Percentiles rank a stretch among this genome's conserved stretches.
phyloP scores from a whole-genome alignment of 2,329 filamentous ascomycete species.

The Catunica adiposa region DNA sequence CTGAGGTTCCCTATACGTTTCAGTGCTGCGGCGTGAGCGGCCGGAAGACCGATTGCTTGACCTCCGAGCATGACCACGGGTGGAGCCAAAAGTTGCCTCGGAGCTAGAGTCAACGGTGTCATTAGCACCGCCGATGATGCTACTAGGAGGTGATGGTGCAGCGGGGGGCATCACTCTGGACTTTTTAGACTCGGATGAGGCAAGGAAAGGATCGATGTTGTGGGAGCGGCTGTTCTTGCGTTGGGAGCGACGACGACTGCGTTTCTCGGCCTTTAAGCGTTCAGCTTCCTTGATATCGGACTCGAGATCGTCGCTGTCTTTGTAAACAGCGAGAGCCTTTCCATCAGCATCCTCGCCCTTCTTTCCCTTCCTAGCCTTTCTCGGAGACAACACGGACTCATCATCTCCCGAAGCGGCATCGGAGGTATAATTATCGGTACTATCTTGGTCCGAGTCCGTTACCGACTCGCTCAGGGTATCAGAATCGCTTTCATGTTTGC shows the following conservation, averaged over 20 bases:
- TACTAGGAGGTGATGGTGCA: constrained; percentile 7
- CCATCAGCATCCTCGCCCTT: background rate
- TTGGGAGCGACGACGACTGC: background rate
- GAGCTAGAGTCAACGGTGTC: constrained; percentile 4
- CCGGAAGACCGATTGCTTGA: constrained; percentile 8
- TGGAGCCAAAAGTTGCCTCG: background rate
- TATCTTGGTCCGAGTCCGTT: too few relatives aligned
- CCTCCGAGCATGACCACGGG: constrained; percentile 1
- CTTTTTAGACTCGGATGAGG: background rate
- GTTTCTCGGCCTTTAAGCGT: constrained; percentile 1
- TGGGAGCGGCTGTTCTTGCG: background rate
- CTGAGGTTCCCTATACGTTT: background rate
- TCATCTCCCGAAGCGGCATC: background rate
- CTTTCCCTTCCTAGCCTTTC: background rate
- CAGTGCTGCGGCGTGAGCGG: background rate
- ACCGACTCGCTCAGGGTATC: too few relatives aligned
- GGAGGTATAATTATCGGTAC: too few relatives aligned
- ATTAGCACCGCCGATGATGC: background rate
- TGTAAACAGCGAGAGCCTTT: background rate
- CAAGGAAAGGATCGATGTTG: background rate
- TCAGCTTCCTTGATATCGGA: background rate
- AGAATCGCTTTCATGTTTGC: too few relatives aligned
- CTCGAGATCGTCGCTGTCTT: background rate
- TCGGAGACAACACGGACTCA: background rate
- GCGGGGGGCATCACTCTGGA: background rate